Evolutionary conservation across 2,329 filamentous ascomycete genomes (phyloP).

Genomic region (Niveomyces coronatus): DNA sequence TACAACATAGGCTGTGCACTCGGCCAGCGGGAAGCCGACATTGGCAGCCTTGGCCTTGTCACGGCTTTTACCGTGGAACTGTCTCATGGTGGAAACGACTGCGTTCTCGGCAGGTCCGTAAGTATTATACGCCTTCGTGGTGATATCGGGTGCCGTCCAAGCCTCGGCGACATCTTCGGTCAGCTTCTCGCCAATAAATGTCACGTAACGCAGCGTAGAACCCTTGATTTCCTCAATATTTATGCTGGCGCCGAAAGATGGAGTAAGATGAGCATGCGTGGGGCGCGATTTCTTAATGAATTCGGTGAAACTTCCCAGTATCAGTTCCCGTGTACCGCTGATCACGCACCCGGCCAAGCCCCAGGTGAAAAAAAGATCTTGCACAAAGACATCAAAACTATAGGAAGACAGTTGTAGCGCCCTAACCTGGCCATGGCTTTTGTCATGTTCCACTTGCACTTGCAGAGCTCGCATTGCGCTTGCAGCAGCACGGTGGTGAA

Average conservation of each 20-base stretch:
- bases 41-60: conserved; percentile 15
- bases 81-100: conserved; percentile 19
- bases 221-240: conserved; percentile 25
- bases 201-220: conserved; percentile 41
- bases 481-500: conserved; percentile 24
- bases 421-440: conserved; percentile 16
- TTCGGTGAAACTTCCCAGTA: conserved; percentile 43
- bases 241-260: conserved; percentile 48
- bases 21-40: conserved; percentile 16
- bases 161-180: conserved; percentile 44
- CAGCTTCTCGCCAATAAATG: conserved; percentile 52
- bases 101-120: conserved; percentile 19
- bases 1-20: conserved; percentile 14
- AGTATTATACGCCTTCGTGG: conserved; percentile 16
- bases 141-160: conserved; percentile 37
- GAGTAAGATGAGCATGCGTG: conserved; percentile 52
- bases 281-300: conserved; percentile 38
- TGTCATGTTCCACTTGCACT: conserved; percentile 1
- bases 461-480: conserved; percentile 12
- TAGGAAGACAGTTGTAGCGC: conserved; percentile 27
- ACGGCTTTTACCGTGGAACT: conserved; percentile 14
- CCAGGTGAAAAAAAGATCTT: conserved; percentile 56
- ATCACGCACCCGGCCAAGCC: conserved; percentile 50
- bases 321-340: conserved; percentile 42
- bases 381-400: conserved; percentile 38